Conservation (phyloP, 2,329 filamentous ascomycete species). For the Lomentospora prolificans region DNA sequence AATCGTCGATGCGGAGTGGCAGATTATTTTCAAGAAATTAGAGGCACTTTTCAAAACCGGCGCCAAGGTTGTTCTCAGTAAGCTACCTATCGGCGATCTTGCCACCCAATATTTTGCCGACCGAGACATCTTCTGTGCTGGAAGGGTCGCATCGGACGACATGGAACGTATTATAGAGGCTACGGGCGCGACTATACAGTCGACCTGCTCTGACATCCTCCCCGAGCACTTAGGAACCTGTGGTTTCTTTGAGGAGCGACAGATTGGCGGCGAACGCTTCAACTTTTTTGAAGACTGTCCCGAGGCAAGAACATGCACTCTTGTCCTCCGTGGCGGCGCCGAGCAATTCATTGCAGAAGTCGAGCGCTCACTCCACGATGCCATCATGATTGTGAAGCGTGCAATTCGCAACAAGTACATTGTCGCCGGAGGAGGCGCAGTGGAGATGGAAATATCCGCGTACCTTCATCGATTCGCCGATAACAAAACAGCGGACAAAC, state of each 20-base stretch:
- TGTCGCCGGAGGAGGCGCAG: constrained; percentile 87
- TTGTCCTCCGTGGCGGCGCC: constrained; percentile 88
- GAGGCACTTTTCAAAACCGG: constrained; percentile 89
- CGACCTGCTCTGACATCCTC: constrained; percentile 91
- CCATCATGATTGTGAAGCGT: constrained; percentile 99
- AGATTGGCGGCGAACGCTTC: constrained; percentile 95
- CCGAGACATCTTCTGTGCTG: constrained; percentile 95
- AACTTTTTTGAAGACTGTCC: constrained; percentile 98
- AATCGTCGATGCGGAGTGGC: constrained; percentile 98
- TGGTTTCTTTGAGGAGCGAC: constrained; percentile 84
- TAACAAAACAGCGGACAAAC: constrained; percentile 86
- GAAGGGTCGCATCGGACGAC: constrained; percentile 81
- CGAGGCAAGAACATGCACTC: constrained; percentile 89
- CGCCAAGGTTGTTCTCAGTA: constrained; percentile 94
- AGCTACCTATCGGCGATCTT: constrained; percentile 92
- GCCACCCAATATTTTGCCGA: constrained; percentile 98
- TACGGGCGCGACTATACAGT: constrained; percentile 84
- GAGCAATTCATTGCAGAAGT: constrained; percentile 99
- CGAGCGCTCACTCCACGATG: constrained; percentile 93
- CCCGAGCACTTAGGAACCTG: constrained; percentile 84
- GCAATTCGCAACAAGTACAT: constrained; percentile 91
- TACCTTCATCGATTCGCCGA: constrained; percentile 91
- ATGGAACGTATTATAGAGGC: constrained; percentile 95
- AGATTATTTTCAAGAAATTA: constrained; percentile 99
- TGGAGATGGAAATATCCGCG: constrained; percentile 92